Base-by-base conservation (phyloP, 2,329 filamentous ascomycete species). In the Cryphonectria naterciae region DNA sequence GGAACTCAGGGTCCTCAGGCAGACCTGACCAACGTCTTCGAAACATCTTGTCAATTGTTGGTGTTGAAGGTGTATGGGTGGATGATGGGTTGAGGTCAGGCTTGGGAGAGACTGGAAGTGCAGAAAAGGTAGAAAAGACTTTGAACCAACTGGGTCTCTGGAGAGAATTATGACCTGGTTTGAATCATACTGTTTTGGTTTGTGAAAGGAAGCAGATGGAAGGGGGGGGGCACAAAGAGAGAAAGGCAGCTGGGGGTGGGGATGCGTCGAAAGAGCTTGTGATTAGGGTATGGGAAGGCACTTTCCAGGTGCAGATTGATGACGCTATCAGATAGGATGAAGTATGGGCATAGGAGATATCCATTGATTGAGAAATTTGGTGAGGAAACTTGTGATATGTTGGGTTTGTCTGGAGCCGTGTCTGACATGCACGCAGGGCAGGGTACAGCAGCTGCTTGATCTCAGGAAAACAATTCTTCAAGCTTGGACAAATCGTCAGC, bases 1-100 rank as follows among this genome's bases (percentile, higher is more conserved):
- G 86, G 77, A 92, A 97, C 17, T 83, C 78, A 0, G 89, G 86
- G 77, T 97, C 93, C 68, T 84, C 79, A n/a, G 93, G 92, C 3
- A 97, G 88, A 75, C 89, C 87, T 11, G 86, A 85, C 82, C 88
- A 88, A 54, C 85, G 84, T 69, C 92, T 92, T 66, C 91, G 89
- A 78, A 96, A 97, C 94, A 98, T 96, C 54, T 67, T 83, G 76
- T 25, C 54, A 39, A 10, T 54, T 65, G 37, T 10, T 68, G 8
- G 13, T 49, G 13, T 15, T 41, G 37, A 1, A 6, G 52, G 41
- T 39, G 25, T 32, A 17, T 32, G 19, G 25, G 7, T 32, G 19
- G 25, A 6, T 17, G 25, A 28, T 58, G 54, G 7, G 54, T 19
- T 58, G 25, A 19, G 28, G 28, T 19, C 13, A 58, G 54, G 54